Base-by-base conservation (phyloP, 768 basidiomycete species). In the Xerocomellus amylosporus region DNA sequence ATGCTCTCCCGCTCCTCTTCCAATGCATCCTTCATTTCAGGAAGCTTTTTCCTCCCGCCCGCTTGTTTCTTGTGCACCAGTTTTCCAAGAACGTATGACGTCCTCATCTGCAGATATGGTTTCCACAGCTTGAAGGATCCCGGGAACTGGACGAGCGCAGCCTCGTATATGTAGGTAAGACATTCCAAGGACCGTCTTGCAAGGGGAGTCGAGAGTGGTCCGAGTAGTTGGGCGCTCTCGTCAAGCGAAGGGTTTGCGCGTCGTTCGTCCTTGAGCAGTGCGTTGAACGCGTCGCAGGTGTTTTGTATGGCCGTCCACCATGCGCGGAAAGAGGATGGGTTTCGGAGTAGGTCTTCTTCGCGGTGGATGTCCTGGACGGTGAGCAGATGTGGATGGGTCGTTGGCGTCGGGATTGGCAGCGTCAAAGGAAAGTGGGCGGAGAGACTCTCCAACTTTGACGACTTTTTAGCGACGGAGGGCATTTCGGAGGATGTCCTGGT, bases 101-200 rank as follows among this genome's bases (percentile, higher is more conserved):
- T 86, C 45, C 97, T 82, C 74, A 87, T 84, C 47, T 79, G 79
- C 40, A 98, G 77, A 71, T 99, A 99, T 0, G 90, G 82, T 67
- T 93, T 94, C 97, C 97, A 98, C 49, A 98, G 74, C 70, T 97
- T 94, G 83, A 93, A 98, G 2, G 88, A 91, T 12, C 81, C 84
- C 1, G 95, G 88, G 64, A 98, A 97, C 58, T 94, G 82, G 4
- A 74, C 79, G 22, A 99, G 80, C 0, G 96, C 96, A 19, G 91
- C 78, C 72, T 99, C 97, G 68, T 97, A 98, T n/a, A 97, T 80
- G 70, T 90, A 94, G 3, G 88, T 88, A 31, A 96, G 75, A 45
- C 87, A 84, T 62, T 97, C 93, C 8, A 98, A 75, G 26, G 86
- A 85, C 41, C 84, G 78, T 58, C 94, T 81, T 42, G 88, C 81